Evolutionary conservation across 495 filamentous ascomycete species (phyloP), one percentile per base, ranked within the genome.

Genomic region (Talaromyces liani): DNA sequence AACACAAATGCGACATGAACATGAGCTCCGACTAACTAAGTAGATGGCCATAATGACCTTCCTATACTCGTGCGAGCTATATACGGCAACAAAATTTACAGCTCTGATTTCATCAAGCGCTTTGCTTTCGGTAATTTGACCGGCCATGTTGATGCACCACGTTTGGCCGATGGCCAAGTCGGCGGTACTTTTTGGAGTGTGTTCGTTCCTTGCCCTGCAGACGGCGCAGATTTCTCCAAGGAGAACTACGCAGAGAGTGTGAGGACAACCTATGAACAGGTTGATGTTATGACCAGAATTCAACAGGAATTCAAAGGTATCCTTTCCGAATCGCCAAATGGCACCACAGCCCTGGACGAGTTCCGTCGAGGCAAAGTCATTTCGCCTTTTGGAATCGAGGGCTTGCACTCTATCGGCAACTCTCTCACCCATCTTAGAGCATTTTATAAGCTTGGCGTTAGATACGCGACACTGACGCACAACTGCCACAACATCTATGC

Each of bases 361-460:
- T 92, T 90, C 72, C 73, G 75, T 22, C 71, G 82, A 54, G 81
- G 82, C 65, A 82, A 81, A 62, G 79, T 88, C 59, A 85, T 88
- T 65, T 87, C 84, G 3, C 91, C 92, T 7, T 73, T 93, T 14
- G 91, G 87, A 14, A 90, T 97, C 27, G 94, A 98, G 75, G 94
- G 94, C 4, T 84, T 98, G 1, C 94, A 98, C 71, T 93, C 96
- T 66, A 95, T 98, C 63, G 93, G 91, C 45, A 96, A 97, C 78
- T 90, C 87, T 0, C 73, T 88, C 9, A 82, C 91, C 20, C 90
- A 87, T 59, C 79, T 97, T 20, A 87, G 94, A 3, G 79, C 83
- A 7, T 95, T 85, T 71, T 77, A 93, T 70, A 78, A 79, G 3
- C 78, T 94, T 12, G 94, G 93, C n/a, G 93, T 96, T 7, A 87